Evolutionary conservation across 2,329 filamentous ascomycete species (phyloP), one percentile per base, ranked within the genome.

Genomic region (Xylaria multiplex): DNA sequence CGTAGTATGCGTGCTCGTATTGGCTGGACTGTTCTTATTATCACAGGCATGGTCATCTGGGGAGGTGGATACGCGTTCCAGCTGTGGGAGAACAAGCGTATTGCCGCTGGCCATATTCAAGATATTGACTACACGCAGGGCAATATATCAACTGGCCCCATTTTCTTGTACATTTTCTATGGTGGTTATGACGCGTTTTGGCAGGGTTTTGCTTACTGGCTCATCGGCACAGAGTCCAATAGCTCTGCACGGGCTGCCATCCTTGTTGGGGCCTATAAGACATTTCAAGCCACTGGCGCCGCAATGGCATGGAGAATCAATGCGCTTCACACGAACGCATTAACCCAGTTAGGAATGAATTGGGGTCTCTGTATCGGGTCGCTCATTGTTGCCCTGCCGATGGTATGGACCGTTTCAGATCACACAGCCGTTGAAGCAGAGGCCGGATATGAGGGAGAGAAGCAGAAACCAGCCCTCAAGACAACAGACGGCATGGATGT

Each of bases 291-390:
- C 19, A 37, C 32, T 1, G 66, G 66, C 3, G 64, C 64, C 22
- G 59, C 66, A 1, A 69, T 69, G 66, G 66, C 66, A n/a, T 69
- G 66, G 66, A 63, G 63, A 30, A 66, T 69, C 35, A 66, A 69
- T 22, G 66, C 66, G 13, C 46, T 69, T 16, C 56, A 64, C n/a
- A 50, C 30, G 7, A 69, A 64, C 37, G 24, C 63, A 8, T 50
- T 66, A 40, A 69, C 57, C 8, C 64, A 66, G 43, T 22, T 69
- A 7, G 63, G 30, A 4, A 61, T 69, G 66, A 57, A 69, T 22
- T 69, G 63, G 64, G 63, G 66, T 6, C 30, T 69, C 14, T 69
- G 64, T 48, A 63, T 69, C 22, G 64, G 64, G 16, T 69, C 64
- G 11, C 64, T 66, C 11, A 8, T 69, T 19, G 14, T 69, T 52